Base-by-base conservation (phyloP, 106 monocot species). In the Alisma plantagoaquatica region DNA sequence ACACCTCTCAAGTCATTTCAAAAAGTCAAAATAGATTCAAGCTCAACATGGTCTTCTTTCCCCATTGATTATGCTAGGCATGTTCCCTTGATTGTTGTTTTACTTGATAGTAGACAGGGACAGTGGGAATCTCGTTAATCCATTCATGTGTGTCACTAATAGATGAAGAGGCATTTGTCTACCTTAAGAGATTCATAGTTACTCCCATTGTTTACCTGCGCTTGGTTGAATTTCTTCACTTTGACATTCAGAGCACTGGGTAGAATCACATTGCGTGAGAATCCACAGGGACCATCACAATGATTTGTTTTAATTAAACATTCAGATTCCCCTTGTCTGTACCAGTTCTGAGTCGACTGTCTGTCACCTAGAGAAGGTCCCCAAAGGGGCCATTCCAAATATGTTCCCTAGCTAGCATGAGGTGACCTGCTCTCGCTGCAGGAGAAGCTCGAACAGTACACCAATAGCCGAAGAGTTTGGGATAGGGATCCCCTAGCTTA, bases 141-240 rank as follows among this genome's bases (percentile, higher is more conserved):
- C 72, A 80, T 77, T 77, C 69, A 73, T 83, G 70, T 49, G 56
- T 53, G 22, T 77, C 82, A 82, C 73, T 73, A 82, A 82, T 76
- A 82, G 69, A 69, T 73, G 68, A 82, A 46, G 78, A 78, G 67
- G 53, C 72, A 84, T 84, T 79, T 84, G 72, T 51, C 78, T 78
- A 84, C 71, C 84, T 84, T 78, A 84, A 84, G 72, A 75, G 78
- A 84, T 74, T 84, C 75, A 78, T 84, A 84, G 68, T 84, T 84
- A 84, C 78, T 84, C 71, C 63, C 54, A 43, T 31, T 60, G 57
- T 82, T 77, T 82, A 77, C 73, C 70, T 65, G 47, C 49, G 74
- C 73, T 77, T 77, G 0, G 45, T 59, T 29, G 45, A 59, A 59
- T 59, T 59, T 59, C 59, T 30, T 53, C 53, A 53, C 53, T 53